These are phyloP conservation scores for Begonia loranthoides DNA, from an alignment of 306 rosid genomes.

Conservation along the genomic window DNA sequence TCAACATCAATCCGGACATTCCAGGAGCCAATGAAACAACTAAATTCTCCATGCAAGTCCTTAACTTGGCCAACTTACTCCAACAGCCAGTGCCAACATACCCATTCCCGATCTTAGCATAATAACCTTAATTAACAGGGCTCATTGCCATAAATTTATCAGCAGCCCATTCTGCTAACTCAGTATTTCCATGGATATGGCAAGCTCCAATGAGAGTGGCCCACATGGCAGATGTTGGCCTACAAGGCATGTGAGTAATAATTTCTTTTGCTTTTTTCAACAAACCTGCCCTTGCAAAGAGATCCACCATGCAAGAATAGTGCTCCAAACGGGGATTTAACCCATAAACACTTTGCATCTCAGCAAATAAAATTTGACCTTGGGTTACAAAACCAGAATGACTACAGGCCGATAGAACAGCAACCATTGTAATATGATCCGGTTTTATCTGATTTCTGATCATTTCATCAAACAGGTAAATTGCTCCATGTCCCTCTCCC, in stretches of 20 bases:
- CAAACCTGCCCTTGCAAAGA: slow-evolving; percentile 18
- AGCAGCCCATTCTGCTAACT: slow-evolving; percentile 3
- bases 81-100: too few species aligned
- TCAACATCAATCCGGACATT: too few species aligned
- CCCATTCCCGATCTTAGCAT: too few species aligned
- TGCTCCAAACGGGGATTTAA: slow-evolving; percentile 17
- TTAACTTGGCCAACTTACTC: too few species aligned
- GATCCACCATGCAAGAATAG: slow-evolving; percentile 22
- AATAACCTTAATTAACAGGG: too few species aligned
- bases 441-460: slow-evolving; percentile 9
- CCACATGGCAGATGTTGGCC: slow-evolving; percentile 16
- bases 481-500: slow-evolving; percentile 15
- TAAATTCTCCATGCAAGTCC: too few species aligned
- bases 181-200: slow-evolving; percentile 12
- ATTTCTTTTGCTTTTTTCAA: slow-evolving; percentile 11
- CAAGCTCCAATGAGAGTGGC: slow-evolving; percentile 17
- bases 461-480: slow-evolving; percentile 13
- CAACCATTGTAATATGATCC: slow-evolving; percentile 7
- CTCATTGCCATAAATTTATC: too few species aligned
- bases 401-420: slow-evolving; percentile 18
- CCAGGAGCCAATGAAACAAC: too few species aligned
- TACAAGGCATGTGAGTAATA: slow-evolving; percentile 13
- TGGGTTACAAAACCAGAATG: slow-evolving; percentile 11
- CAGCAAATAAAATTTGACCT: slow-evolving; percentile 10
- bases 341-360: slow-evolving; percentile 12